Evolutionary conservation across 805 yeast species (phyloP).

Genomic region (Myxozyma neotropica): DNA sequence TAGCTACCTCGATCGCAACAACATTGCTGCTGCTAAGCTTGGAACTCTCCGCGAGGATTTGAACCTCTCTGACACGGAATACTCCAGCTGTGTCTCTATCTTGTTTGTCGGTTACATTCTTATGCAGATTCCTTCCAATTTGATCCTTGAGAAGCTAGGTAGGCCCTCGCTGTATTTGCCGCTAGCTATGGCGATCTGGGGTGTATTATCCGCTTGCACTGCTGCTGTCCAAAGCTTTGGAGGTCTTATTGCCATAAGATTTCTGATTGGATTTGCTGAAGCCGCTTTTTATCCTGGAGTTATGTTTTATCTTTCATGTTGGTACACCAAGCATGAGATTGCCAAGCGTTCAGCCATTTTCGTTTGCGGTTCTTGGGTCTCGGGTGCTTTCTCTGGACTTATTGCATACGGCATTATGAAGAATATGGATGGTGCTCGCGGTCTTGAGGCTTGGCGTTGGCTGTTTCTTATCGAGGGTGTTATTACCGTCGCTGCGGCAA

Average conservation of each 20-base stretch:
- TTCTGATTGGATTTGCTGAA: conserved; percentile 53
- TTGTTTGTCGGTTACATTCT: conserved; percentile 53
- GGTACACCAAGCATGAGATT: conserved; percentile 57
- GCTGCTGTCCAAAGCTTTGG: conserved; percentile 51
- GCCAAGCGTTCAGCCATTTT: conserved; percentile 54
- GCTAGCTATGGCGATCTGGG: conserved; percentile 53
- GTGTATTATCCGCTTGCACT: conserved; percentile 49
- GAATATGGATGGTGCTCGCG: conserved; percentile 47
- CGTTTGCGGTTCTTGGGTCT: conserved; percentile 52
- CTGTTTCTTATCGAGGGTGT: conserved; percentile 60
- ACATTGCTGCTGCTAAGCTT: conserved; percentile 53
- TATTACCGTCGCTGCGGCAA: conserved; percentile 52
- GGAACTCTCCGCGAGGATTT: conserved; percentile 49
- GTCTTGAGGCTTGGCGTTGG: conserved; percentile 57
- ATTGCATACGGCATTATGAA: conserved; percentile 58
- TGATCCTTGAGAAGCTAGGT: conserved; percentile 51
- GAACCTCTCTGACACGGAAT: conserved; percentile 47
- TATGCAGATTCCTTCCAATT: conserved; percentile 54
- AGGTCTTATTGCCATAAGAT: conserved; percentile 50
- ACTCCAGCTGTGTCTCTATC: conserved; percentile 54
- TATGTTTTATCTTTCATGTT: conserved; percentile 54
- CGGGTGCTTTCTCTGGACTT: conserved; percentile 59
- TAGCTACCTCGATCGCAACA: conserved; percentile 51
- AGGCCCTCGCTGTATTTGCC: conserved; percentile 57
- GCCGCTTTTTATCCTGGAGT: conserved; percentile 55